Conservation (phyloP, 1,284 basidiomycete genomes). For the Apiotrichum sp. region DNA sequence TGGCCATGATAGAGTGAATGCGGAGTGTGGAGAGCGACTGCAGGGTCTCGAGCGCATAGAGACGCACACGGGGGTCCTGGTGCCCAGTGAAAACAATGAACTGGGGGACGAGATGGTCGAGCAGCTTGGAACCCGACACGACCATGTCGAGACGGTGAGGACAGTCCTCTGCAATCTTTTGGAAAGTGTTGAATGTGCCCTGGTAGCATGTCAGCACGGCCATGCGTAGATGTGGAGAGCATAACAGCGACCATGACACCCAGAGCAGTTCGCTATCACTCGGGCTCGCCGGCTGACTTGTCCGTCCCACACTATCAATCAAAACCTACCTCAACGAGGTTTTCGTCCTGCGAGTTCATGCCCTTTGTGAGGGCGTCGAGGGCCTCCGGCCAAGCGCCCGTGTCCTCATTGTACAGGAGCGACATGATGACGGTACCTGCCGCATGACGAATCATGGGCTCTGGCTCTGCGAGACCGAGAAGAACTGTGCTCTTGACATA, state of each 20-base stretch:
- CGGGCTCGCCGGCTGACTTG: background rate
- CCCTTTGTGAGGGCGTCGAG: conserved; percentile 72
- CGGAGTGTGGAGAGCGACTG: conserved; percentile 86
- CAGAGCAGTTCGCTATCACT: too few relatives aligned
- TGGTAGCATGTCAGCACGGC: conserved; percentile 38
- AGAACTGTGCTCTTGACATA: conserved; percentile 81
- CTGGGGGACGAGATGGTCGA: conserved; percentile 93
- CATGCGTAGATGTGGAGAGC: background rate
- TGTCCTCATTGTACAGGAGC: conserved; percentile 75
- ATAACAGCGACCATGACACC: background rate
- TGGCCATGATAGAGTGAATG: conserved; percentile 74
- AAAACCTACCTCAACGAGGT: conserved; percentile 72
- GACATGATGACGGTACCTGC: conserved; percentile 85
- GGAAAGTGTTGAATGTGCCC: conserved; percentile 90
- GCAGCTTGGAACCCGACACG: conserved; percentile 70
- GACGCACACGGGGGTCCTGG: conserved; percentile 64
- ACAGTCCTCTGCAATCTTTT: conserved; percentile 96
- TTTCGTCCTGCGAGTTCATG: conserved; percentile 64
- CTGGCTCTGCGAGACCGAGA: conserved; percentile 68
- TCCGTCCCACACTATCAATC: background rate
- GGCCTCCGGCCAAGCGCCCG: conserved; percentile 88
- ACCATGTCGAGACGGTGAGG: conserved; percentile 91
- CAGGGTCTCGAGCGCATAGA: conserved; percentile 86
- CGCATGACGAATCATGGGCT: conserved; percentile 81
- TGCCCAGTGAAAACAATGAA: conserved; percentile 83